Base-by-base conservation (phyloP, 768 basidiomycete genomes). In the Russula emetica region DNA sequence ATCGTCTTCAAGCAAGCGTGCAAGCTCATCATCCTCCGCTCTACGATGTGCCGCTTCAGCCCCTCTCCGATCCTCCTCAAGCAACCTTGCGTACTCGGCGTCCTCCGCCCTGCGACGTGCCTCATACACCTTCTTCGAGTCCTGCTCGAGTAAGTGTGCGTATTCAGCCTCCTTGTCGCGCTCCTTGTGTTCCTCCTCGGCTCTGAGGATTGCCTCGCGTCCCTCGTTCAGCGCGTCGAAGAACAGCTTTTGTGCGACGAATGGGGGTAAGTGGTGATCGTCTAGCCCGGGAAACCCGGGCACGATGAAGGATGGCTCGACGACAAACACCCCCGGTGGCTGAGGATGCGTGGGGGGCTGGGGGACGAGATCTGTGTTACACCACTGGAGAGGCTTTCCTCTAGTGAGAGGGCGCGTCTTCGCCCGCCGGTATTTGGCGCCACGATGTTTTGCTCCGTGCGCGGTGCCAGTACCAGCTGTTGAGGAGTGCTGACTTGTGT, bases 1-100 rank as follows among this genome's bases (percentile, higher is more conserved):
- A 20, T 66, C 59, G 53, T 67, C 64, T 6, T 30, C 40, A 5
- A 56, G 26, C 62, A 60, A 22, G 8, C 58, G 58, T 26, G 3
- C 28, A 36, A 40, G 52, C 3, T 30, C 38, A 47, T 44, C 42
- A 2, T 38, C 20, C 40, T 38, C 42, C 32, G 44, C 57, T 30
- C 20, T 34, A 1, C 45, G 24, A 4, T 54, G 66, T 16, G 55
- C 66, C 8, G 16, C 55, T 16, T 16, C 44, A 7, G 54, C 54
- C 59, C 22, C 66, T 26, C 20, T 30, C 28, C 4, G 13, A 20
- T 69, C 61, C 59, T 61, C 47, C 6, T 22, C 30, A 0, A 55
- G n/a, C 59, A 61, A 1, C 4, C 61, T 20, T 18, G 14, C 54
- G 18, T 9, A 61, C 28, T 62, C 61, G 6, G 22, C 49, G 14